These are phyloP conservation scores for Plectosphaerella cucumerina DNA, from an alignment of 2,329 filamentous ascomycete genomes.

Conservation along the genomic window DNA sequence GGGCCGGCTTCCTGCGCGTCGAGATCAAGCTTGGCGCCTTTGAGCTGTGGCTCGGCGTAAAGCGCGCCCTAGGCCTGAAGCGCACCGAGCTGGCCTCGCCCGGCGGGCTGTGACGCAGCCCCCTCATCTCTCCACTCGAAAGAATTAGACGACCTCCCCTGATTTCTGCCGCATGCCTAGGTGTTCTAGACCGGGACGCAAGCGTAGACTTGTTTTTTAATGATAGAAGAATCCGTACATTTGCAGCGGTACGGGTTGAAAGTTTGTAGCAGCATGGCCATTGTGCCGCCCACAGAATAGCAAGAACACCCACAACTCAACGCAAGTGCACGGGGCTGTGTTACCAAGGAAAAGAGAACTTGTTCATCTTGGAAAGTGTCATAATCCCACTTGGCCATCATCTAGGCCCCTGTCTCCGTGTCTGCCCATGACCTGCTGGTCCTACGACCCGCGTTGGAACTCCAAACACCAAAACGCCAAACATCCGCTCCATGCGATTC, in stretches of 20 bases:
- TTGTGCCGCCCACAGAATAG: too few species aligned
- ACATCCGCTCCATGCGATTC: neutral
- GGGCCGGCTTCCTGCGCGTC: constrained; percentile 54
- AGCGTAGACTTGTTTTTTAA: neutral
- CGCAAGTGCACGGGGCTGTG: too few species aligned
- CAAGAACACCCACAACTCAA: too few species aligned
- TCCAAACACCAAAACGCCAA: neutral
- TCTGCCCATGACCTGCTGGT: too few species aligned
- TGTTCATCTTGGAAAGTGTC: too few species aligned
- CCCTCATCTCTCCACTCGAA: neutral
- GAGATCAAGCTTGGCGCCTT: constrained; percentile 60
- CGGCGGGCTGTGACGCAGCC: neutral
- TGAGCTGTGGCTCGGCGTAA: constrained; percentile 56
- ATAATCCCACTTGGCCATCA: too few species aligned
- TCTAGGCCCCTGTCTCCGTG: too few species aligned
- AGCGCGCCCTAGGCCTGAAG: constrained; percentile 38
- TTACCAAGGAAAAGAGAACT: too few species aligned
- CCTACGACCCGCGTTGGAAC: too few species aligned
- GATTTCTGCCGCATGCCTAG: neutral
- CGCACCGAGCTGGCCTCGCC: constrained; percentile 9
- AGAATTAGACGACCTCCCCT: too few species aligned
- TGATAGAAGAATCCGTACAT: neutral
- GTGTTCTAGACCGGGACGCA: neutral
- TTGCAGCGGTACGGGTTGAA: too few species aligned
- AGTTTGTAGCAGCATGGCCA: too few species aligned